Conservation (phyloP, 1,284 basidiomycete species). For the Dichomitus squalens region DNA sequence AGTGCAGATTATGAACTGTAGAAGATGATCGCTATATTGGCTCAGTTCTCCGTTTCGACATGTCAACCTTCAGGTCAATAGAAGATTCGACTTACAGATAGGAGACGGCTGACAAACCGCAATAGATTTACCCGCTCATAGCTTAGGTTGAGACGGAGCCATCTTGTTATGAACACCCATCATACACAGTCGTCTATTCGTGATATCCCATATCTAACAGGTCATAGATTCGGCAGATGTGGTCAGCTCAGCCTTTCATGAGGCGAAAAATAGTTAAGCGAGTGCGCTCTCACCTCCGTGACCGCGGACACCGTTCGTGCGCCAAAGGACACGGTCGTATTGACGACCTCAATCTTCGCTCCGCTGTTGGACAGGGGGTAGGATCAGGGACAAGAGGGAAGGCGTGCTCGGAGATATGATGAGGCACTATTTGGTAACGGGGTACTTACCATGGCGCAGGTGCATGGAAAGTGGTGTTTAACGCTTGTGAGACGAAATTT, state of each 20-base stretch:
- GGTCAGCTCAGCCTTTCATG: neutral
- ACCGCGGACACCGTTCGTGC: conserved; percentile 15
- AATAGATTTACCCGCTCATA: too few relatives aligned
- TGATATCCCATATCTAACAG: conserved; percentile 40
- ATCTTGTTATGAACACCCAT: conserved; percentile 43
- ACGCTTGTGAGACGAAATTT: conserved; percentile 10
- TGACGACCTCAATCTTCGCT: conserved; percentile 17
- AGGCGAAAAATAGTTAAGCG: neutral
- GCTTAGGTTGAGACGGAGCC: conserved; percentile 31
- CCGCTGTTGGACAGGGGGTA: conserved; percentile 6
- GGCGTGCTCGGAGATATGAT: neutral
- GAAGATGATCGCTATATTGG: too few relatives aligned
- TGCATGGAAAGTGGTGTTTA: conserved; percentile 18
- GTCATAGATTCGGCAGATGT: neutral
- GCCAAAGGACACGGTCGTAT: conserved; percentile 17
- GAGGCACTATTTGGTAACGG: neutral
- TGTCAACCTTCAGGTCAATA: too few relatives aligned
- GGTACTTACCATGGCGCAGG: conserved; percentile 15
- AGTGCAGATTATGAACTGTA: too few relatives aligned
- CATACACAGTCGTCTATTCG: conserved; percentile 34
- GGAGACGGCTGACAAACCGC: too few relatives aligned
- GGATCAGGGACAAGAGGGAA: neutral
- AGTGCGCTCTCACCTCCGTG: conserved; percentile 14
- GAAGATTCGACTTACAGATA: too few relatives aligned
- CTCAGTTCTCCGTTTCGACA: too few relatives aligned